Conservation (phyloP, 805 yeast species). For the Ogataea neopini region DNA sequence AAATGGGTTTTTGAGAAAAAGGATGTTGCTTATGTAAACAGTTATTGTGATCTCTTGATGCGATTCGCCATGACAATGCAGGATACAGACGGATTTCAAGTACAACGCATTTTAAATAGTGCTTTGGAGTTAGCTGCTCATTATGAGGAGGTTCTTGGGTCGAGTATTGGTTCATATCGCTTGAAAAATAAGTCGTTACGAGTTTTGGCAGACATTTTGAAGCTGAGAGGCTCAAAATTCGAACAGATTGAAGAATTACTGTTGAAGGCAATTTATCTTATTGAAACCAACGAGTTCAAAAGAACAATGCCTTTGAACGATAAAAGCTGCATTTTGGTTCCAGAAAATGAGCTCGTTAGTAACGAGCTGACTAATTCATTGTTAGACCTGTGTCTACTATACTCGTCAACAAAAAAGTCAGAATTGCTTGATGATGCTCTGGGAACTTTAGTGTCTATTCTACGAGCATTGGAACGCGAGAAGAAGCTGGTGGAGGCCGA, state of each 20-base stretch:
- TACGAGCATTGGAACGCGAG: constrained; percentile 35
- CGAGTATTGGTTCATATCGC: constrained; percentile 28
- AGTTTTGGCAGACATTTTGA: constrained; percentile 37
- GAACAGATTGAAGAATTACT: constrained; percentile 32
- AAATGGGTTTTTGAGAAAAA: constrained; percentile 31
- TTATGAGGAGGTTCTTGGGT: constrained; percentile 26
- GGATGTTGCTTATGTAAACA: constrained; percentile 35
- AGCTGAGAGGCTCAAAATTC: constrained; percentile 20
- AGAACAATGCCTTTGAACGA: constrained; percentile 2
- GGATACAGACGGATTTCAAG: constrained; percentile 25
- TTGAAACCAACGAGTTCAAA: constrained; percentile 28
- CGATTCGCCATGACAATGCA: constrained; percentile 41
- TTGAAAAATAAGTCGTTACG: constrained; percentile 38
- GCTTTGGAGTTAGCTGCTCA: constrained; percentile 34
- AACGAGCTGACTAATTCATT: constrained; percentile 29
- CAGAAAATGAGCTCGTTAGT: constrained; percentile 24
- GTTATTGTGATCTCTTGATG: constrained; percentile 39
- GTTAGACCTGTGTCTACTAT: constrained; percentile 33
- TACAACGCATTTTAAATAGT: constrained; percentile 28
- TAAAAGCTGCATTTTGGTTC: constrained; percentile 20
- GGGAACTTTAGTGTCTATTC: constrained; percentile 37
- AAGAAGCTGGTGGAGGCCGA: constrained; percentile 16
- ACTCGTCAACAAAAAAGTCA: constrained; percentile 27
- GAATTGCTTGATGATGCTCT: constrained; percentile 31
- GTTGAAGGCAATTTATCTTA: constrained; percentile 30